Conservation (phyloP, 306 rosid genomes). For the Pyrus pyrifolia region DNA sequence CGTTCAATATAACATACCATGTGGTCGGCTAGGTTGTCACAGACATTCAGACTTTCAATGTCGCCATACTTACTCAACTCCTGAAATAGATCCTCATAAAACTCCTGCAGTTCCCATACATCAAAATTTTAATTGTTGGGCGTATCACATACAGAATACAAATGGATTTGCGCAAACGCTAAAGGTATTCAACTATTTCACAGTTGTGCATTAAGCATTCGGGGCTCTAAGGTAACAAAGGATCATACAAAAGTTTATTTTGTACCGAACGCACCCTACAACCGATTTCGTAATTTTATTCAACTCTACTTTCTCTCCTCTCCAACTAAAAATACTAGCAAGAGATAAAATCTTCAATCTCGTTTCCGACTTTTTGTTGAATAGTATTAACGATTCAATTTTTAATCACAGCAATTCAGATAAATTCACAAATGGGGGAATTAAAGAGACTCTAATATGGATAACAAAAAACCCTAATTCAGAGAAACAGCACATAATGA, state of each 20-base stretch:
- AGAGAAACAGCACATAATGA: not conserved
- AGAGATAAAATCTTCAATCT: not conserved
- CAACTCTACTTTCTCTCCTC: not conserved
- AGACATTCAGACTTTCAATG: conserved; percentile 59
- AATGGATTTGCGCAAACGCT: not conserved
- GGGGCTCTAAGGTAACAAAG: not conserved
- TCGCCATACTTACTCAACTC: conserved; percentile 63
- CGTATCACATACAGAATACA: not conserved
- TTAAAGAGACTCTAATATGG: not conserved
- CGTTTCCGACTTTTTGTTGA: not conserved
- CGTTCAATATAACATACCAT: conserved; percentile 30
- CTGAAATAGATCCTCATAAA: conserved; percentile 62
- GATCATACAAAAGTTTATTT: not conserved
- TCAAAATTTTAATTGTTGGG: not conserved
- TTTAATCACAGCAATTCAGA: not conserved
- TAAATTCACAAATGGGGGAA: not conserved
- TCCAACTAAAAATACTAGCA: not conserved
- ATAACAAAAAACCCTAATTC: not conserved
- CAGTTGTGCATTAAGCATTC: not conserved
- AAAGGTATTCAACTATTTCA: not conserved
- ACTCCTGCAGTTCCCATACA: conserved; percentile 29
- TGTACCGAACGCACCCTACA: not conserved
- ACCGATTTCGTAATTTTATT: not conserved
- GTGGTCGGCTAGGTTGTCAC: conserved; percentile 73
- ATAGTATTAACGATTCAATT: not conserved